Percentiles rank a stretch among this genome's conserved stretches.
Evolutionary conservation across 169 alveolate species (phyloP).

Genomic region (Eimeria nieschulzi): DNA sequence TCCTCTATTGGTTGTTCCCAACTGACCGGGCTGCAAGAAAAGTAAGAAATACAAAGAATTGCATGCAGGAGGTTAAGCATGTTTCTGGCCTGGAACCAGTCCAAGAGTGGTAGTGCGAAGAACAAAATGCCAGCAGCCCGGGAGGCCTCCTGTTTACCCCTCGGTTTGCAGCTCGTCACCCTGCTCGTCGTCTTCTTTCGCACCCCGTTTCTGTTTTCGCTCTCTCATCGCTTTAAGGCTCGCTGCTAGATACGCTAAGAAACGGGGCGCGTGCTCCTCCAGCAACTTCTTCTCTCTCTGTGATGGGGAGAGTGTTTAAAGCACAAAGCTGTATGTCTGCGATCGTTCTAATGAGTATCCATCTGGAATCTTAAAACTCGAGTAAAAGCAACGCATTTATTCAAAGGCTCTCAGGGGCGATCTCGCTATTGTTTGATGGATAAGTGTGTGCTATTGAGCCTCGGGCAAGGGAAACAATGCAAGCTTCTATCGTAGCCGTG

Average conservation of each 20-base stretch:
- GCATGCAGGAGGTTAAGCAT: neutral
- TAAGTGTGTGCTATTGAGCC: too few species aligned
- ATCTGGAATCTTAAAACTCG: too few species aligned
- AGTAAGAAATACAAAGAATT: neutral
- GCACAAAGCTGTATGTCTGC: slow-evolving; percentile 7
- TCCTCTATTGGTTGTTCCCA: slow-evolving; percentile 59
- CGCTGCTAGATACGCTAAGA: slow-evolving; percentile 56
- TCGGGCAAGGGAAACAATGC: too few species aligned
- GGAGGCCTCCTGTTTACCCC: slow-evolving; percentile 7
- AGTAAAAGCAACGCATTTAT: too few species aligned
- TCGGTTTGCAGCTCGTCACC: slow-evolving; percentile 62
- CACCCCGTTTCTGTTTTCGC: slow-evolving; percentile 49
- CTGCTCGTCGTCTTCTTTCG: slow-evolving; percentile 56
- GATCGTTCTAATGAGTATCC: too few species aligned
- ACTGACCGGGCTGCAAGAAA: slow-evolving; percentile 48
- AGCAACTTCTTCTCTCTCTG: slow-evolving; percentile 69
- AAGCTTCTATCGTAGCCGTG: too few species aligned
- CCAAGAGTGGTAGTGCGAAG: neutral
- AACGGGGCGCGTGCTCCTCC: slow-evolving; percentile 72
- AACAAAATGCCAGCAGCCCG: neutral
- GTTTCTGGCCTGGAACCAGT: neutral
- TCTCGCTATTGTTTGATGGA: neutral
- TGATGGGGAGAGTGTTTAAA: neutral
- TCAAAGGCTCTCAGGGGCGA: neutral
- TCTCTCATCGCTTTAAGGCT: slow-evolving; percentile 66